phyloP scores from a whole-genome alignment of 768 basidiomycete genomes.

The Crucibulum laeve region DNA sequence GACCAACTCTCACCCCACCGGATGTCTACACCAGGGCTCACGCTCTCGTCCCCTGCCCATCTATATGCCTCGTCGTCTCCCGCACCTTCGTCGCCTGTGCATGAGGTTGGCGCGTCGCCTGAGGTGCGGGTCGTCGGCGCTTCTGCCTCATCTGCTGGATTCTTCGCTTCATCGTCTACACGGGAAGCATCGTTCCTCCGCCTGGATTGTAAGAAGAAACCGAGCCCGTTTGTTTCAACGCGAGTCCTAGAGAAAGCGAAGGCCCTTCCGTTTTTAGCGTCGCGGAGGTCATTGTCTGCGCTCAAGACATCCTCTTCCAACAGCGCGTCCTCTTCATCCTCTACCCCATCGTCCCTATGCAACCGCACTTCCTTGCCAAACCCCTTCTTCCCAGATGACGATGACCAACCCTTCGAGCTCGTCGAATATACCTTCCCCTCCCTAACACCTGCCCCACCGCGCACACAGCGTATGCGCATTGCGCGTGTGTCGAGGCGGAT shows the following conservation, averaged over 20 bases:
- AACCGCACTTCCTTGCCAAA: slow-evolving; percentile 6
- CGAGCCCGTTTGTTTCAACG: no score
- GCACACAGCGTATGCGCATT: slow-evolving; percentile 31
- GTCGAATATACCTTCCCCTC: slow-evolving; percentile 16
- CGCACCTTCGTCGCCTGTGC: no score
- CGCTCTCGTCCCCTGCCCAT: slow-evolving; percentile 7
- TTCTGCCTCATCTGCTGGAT: no score
- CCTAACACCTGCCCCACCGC: slow-evolving; percentile 38
- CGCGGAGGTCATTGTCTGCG: no score
- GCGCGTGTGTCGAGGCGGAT: slow-evolving; percentile 20
- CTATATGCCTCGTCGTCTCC: not conserved
- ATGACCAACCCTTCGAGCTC: no score
- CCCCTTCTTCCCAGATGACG: slow-evolving; percentile 9
- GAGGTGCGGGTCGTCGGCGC: no score
- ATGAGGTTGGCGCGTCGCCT: no score
- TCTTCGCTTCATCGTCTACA: no score
- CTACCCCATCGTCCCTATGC: not conserved
- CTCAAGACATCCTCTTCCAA: slow-evolving; percentile 5
- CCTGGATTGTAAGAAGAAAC: no score
- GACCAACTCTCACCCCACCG: slow-evolving; percentile 6
- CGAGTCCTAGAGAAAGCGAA: no score
- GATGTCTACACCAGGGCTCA: slow-evolving; percentile 16
- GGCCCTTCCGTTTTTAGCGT: no score
- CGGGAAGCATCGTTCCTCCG: no score
- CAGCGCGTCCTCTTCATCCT: not conserved